These are phyloP conservation scores for Trichoderma gracile DNA, from an alignment of 2,329 filamentous ascomycete genomes.

Conservation along the genomic window DNA sequence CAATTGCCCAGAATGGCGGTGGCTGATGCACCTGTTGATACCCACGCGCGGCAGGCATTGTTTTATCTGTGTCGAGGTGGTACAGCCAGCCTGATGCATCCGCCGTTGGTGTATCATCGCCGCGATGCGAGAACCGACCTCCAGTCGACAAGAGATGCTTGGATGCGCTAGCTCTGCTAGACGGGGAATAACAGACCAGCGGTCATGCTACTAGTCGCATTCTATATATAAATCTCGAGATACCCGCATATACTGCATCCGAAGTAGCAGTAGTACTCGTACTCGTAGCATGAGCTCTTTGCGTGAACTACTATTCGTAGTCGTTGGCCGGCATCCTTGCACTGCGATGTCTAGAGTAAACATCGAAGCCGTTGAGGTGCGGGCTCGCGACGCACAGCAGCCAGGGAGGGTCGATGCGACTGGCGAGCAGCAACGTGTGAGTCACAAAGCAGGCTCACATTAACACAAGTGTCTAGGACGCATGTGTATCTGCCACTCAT, in stretches of 20 bases:
- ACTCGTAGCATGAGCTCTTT: not conserved
- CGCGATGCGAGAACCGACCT: not conserved
- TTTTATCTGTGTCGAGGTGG: not conserved
- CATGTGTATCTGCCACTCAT: slow-evolving; percentile 15
- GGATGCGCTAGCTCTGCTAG: not conserved
- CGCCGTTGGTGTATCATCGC: slow-evolving; percentile 13
- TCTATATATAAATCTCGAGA: not conserved
- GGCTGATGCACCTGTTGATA: slow-evolving; percentile 4
- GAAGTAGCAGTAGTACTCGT: not conserved
- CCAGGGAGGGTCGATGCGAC: not conserved
- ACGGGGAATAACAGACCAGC: not conserved
- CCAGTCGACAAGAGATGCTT: slow-evolving; percentile 4
- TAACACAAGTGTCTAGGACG: slow-evolving; percentile 9
- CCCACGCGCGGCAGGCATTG: not conserved
- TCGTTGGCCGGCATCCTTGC: not conserved
- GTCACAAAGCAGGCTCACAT: slow-evolving; percentile 6
- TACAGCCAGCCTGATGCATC: slow-evolving; percentile 14
- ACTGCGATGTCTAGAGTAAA: not conserved
- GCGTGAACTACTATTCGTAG: not conserved
- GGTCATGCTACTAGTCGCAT: not conserved
- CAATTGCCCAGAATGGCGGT: slow-evolving; percentile 16
- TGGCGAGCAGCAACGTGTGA: not conserved
- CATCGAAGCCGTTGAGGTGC: slow-evolving; percentile 1
- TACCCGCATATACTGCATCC: not conserved
- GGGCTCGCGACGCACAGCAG: not conserved